Evolutionary conservation across 1,284 basidiomycete genomes (phyloP), one percentile per base, ranked within the genome.

Genomic region (Malassezia sp.): DNA sequence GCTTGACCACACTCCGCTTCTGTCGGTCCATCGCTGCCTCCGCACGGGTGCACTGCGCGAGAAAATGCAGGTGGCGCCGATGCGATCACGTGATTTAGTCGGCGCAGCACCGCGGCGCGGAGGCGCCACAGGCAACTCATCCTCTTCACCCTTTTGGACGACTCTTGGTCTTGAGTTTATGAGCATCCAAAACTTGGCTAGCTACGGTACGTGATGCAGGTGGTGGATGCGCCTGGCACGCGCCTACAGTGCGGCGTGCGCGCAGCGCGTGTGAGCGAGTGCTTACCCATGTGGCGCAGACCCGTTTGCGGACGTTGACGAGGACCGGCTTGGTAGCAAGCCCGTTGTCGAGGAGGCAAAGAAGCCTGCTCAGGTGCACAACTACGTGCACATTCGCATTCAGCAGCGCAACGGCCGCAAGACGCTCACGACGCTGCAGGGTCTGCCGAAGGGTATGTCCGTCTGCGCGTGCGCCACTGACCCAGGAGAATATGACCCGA

Each of bases 381-480:
- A 64, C 52, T 67, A 71, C 66, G 70, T 74, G 38, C 73, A 74
- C 60, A 74, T 74, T 54, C 72, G 77, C 77, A 85, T 99, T 70
- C 93, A 99, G 75, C 93, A 99, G 75, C 80, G 93, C 69, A 99
- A 97, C 80, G 93, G 93, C 62, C 81, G 93, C 66, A 99, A 99
- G 80, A 95, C 90, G 56, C 76, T 97, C 75, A 99, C 93, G 33
- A 99, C 91, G 49, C 78, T 97, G 60, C 91, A 97, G 75, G 93
- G 93, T 58, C 75, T 99, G 56, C 87, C 87, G 52, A 88, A 85
- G 75, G 82, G 88, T 86, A 60, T 59, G 80, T 55, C 0, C 6
- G 15, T 12, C 18, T 22, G 34, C 15, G 12, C 11, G 22, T 29
- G 5, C 22, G 12, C 14, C 5, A 11, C 31, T 46, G n/a, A 46